Evolutionary conservation across 345 rosid genomes (phyloP).

Genomic region (Acer yangbiense): DNA sequence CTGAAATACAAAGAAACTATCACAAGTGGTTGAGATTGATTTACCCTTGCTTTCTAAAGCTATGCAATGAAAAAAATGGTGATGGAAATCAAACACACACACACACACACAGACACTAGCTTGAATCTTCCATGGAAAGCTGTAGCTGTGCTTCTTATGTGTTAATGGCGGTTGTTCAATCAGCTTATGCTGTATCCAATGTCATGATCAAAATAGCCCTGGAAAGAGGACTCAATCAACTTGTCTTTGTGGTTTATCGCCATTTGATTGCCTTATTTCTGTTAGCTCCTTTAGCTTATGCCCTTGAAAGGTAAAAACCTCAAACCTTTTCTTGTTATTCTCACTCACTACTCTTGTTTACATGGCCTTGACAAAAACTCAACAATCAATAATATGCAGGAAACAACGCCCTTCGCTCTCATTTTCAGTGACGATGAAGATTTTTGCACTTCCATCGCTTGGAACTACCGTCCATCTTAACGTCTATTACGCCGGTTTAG

Average conservation of each 20-base stretch:
- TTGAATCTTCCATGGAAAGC: conserved; percentile 15
- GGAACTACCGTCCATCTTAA: conserved; percentile 50
- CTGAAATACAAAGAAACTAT: no score
- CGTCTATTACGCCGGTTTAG: conserved; percentile 40
- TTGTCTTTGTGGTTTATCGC: conserved; percentile 45
- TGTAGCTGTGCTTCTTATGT: conserved; percentile 15
- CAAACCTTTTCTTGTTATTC: no score
- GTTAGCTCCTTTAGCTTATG: conserved; percentile 42
- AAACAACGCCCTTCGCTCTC: conserved; percentile 40
- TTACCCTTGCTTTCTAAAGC: neutral
- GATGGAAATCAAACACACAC: neutral
- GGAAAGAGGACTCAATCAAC: conserved; percentile 37
- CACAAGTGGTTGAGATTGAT: neutral
- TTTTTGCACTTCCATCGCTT: conserved; percentile 40
- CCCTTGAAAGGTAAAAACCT: conserved; percentile 42
- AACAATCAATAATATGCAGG: conserved; percentile 23
- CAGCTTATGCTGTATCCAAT: conserved; percentile 43
- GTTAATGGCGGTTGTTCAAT: conserved; percentile 38
- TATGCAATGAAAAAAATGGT: neutral
- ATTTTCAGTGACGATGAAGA: conserved; percentile 31
- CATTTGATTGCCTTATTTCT: conserved; percentile 39
- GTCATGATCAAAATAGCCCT: conserved; percentile 47
- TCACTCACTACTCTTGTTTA: neutral
- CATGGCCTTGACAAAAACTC: no score
- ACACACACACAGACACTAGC: no score